Percentiles rank a stretch among this genome's conserved stretches.
phyloP scores from a whole-genome alignment of 768 basidiomycete species.

The Suillus lakei region DNA sequence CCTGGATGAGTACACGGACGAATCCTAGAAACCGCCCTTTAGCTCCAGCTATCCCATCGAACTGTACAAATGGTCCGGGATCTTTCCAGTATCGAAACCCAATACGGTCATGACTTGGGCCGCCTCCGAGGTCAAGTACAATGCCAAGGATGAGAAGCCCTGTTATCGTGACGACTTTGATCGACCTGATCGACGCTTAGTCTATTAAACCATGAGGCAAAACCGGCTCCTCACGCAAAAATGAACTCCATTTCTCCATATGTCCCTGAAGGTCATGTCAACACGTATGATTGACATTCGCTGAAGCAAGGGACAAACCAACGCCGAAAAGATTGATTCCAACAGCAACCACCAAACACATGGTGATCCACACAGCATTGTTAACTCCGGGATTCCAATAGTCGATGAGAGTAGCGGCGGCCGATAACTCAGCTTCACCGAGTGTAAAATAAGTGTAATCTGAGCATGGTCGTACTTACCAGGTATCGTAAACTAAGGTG shows the following conservation, averaged over 20 bases:
- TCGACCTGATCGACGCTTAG: background rate
- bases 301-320: background rate
- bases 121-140: background rate
- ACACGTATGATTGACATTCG: background rate
- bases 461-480: background rate
- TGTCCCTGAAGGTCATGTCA: background rate
- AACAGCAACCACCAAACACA: background rate
- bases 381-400: background rate
- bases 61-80: background rate
- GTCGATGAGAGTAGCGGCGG: background rate
- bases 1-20: background rate
- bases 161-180: background rate
- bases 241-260: background rate
- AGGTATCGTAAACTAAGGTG: background rate
- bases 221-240: background rate
- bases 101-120: background rate
- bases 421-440: background rate
- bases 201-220: background rate
- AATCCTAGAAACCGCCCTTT: background rate
- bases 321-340: conserved; percentile 1
- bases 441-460: background rate
- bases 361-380: background rate
- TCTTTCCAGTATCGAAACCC: background rate
- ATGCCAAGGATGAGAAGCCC: background rate
- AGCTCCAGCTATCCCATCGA: background rate